Conservation (phyloP, 495 filamentous ascomycete species). For the Hypoxylon perforatum region DNA sequence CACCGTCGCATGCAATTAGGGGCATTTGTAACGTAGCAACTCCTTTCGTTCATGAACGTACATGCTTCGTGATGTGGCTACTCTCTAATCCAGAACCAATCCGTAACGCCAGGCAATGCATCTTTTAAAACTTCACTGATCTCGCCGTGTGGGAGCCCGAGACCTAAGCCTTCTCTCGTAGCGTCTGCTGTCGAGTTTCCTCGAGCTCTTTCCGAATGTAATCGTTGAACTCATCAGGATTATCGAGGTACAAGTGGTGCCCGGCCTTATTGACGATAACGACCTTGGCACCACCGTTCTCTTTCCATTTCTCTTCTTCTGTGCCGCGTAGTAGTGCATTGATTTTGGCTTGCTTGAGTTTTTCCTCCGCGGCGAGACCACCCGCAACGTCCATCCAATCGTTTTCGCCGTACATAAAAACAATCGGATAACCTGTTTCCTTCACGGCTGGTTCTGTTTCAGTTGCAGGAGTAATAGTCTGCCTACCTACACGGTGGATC, state of each 20-base stretch:
- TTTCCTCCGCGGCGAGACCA: slow-evolving; percentile 82
- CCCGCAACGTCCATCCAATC: slow-evolving; percentile 99
- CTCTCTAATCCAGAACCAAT: slow-evolving; percentile 23
- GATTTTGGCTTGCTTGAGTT: slow-evolving; percentile 74
- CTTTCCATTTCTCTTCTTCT: slow-evolving; percentile 73
- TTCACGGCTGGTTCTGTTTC: slow-evolving; percentile 48
- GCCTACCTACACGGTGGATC: slow-evolving; percentile 86
- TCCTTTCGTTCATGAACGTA: slow-evolving; percentile 13
- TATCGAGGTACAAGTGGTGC: slow-evolving; percentile 94
- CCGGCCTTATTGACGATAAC: slow-evolving; percentile 83
- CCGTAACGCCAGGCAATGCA: slow-evolving; percentile 36
- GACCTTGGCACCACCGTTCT: slow-evolving; percentile 88
- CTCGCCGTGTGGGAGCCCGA: not conserved
- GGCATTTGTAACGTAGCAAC: not conserved
- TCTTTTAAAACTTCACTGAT: slow-evolving; percentile 5
- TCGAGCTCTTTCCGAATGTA: slow-evolving; percentile 81
- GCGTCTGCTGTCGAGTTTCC: slow-evolving; percentile 60
- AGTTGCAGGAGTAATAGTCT: slow-evolving; percentile 56
- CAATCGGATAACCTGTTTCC: slow-evolving; percentile 83
- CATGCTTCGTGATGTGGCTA: slow-evolving; percentile 6
- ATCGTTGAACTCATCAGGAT: slow-evolving; percentile 87
- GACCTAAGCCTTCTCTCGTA: slow-evolving; percentile 15
- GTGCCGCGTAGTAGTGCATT: slow-evolving; percentile 68
- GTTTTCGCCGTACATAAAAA: slow-evolving; percentile 95
- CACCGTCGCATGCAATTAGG: slow-evolving; percentile 1